These are phyloP conservation scores for Odontarrhena argentea DNA, from an alignment of 345 rosid genomes.

Conservation along the genomic window DNA sequence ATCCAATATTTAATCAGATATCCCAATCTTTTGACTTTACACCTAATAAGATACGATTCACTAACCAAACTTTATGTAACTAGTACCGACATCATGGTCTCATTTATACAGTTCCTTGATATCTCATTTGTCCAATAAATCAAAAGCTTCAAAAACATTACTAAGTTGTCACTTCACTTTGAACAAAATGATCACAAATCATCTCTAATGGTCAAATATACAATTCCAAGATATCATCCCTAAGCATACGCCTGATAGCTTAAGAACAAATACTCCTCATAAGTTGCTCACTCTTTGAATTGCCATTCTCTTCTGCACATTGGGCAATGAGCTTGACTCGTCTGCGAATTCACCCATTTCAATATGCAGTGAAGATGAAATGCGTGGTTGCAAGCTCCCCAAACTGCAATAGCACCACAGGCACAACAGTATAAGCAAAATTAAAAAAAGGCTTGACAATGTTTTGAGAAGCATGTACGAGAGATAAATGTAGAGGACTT, in stretches of 20 bases:
- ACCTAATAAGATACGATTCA: too few relatives aligned
- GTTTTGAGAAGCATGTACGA: constrained; percentile 3
- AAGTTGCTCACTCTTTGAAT: constrained; percentile 54
- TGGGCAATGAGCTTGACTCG: constrained; percentile 87
- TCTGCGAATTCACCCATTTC: constrained; percentile 93
- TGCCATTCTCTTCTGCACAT: constrained; percentile 91
- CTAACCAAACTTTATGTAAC: background rate
- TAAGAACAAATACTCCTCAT: background rate
- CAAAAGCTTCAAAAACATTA: constrained; percentile 4
- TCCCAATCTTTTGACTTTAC: too few relatives aligned
- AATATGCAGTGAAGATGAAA: constrained; percentile 95
- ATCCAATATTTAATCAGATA: too few relatives aligned
- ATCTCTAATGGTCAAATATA: constrained; percentile 6
- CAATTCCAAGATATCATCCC: background rate
- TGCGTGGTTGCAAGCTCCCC: constrained; percentile 78
- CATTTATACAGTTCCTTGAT: constrained; percentile 1
- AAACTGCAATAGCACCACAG: constrained; percentile 46
- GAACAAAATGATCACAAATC: constrained; percentile 5
- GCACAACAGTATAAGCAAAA: constrained; percentile 11
- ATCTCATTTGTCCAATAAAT: background rate
- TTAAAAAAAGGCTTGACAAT: background rate
- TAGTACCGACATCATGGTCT: background rate
- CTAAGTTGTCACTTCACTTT: constrained; percentile 3
- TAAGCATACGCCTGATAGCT: background rate
- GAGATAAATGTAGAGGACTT: constrained; percentile 29